A percentile compares a stretch with the other conserved stretches of the same genome.
Conservation (phyloP, 139 green algal species). For the Chlamydomonas sphaeroides region DNA sequence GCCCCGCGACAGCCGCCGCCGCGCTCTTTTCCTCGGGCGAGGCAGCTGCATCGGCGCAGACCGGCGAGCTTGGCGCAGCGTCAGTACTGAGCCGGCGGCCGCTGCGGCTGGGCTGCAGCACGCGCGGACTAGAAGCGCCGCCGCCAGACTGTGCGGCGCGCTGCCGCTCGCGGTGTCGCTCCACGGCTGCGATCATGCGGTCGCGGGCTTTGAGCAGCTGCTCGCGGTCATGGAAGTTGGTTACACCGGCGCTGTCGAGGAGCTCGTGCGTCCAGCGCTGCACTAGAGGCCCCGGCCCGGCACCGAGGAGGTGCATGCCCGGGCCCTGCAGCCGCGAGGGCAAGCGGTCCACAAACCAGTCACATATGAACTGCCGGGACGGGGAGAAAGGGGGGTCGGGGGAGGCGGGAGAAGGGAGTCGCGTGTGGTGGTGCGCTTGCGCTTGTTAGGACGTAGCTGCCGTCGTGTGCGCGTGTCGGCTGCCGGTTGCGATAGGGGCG, state of each 20-base stretch:
- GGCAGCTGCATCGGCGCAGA: background rate
- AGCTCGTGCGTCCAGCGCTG: conserved; percentile 32
- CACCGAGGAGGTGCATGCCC: conserved; percentile 4
- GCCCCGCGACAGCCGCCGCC: background rate
- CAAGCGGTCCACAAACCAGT: conserved; percentile 9
- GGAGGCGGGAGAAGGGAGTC: background rate
- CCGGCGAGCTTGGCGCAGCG: background rate
- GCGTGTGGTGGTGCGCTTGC: too few relatives aligned
- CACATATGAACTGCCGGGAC: conserved; percentile 13
- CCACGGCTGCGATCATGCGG: background rate
- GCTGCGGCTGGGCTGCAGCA: too few relatives aligned
- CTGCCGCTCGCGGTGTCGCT: background rate
- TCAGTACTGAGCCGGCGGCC: background rate
- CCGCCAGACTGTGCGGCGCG: background rate
- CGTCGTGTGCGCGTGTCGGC: too few relatives aligned
- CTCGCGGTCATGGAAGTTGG: conserved; percentile 21
- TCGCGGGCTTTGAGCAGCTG: conserved; percentile 20
- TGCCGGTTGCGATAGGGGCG: too few relatives aligned
- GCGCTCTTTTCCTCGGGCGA: background rate
- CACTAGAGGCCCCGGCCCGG: conserved; percentile 7
- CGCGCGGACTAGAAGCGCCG: background rate
- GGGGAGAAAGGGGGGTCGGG: background rate
- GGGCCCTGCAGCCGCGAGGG: background rate
- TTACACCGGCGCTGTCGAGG: background rate
- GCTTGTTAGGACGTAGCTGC: too few relatives aligned